Evolutionary conservation across 1,139 yeast genomes (phyloP).

Genomic region (Scheffersomyces illinoinensis): DNA sequence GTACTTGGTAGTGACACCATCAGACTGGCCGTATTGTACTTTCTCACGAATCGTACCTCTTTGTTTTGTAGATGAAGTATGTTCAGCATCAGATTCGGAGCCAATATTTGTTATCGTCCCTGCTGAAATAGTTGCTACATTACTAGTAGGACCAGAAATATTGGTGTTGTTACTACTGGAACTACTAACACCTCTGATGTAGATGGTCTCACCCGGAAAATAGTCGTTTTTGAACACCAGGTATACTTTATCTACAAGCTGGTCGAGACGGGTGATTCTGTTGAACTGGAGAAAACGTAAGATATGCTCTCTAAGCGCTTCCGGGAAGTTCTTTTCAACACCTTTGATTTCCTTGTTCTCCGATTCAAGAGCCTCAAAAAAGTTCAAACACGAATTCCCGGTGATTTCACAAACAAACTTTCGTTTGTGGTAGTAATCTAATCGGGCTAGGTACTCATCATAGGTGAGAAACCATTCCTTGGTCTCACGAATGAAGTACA

Average conservation of each 20-base stretch:
- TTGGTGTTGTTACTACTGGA: not conserved
- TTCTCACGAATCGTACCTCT: conserved; percentile 46
- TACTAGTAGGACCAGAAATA: not conserved
- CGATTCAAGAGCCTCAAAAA: conserved; percentile 81
- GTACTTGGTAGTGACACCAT: conserved; percentile 57
- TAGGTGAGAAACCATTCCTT: conserved; percentile 84
- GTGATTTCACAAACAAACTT: conserved; percentile 95
- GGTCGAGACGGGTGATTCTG: conserved; percentile 80
- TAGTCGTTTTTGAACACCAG: conserved; percentile 75
- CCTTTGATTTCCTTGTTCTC: conserved; percentile 69
- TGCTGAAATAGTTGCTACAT: not conserved
- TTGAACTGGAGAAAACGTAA: conserved; percentile 82
- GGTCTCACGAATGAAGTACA: conserved; percentile 81
- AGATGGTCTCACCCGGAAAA: conserved; percentile 88
- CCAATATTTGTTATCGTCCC: not conserved
- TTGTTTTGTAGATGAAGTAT: conserved; percentile 23
- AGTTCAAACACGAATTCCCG: conserved; percentile 89
- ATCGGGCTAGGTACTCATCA: conserved; percentile 67
- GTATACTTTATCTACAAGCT: conserved; percentile 82
- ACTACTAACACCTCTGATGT: conserved; percentile 39
- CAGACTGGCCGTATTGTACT: conserved; percentile 56
- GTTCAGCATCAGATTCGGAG: conserved; percentile 6
- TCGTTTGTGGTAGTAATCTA: conserved; percentile 70
- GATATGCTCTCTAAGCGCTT: conserved; percentile 87
- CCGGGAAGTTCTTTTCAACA: conserved; percentile 85